These are phyloP conservation scores for Albugo candida DNA, from an alignment of 352 stramenopile species.

Conservation along the genomic window DNA sequence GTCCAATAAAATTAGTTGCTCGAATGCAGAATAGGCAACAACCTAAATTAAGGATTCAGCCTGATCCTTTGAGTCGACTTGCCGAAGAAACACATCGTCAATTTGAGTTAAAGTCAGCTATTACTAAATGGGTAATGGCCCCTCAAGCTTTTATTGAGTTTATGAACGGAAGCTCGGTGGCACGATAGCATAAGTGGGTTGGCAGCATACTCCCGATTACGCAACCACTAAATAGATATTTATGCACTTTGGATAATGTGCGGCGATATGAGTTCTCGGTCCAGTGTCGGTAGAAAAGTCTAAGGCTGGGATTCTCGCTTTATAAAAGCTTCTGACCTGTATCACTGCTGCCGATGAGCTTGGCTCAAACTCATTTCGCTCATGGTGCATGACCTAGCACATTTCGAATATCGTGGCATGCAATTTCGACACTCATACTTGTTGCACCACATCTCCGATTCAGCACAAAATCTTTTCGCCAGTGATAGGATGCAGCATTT, in stretches of 20 bases:
- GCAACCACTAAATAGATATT: slow-evolving; percentile 21
- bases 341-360: slow-evolving; percentile 3
- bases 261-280: slow-evolving; percentile 16
- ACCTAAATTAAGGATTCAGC: slow-evolving; percentile 44
- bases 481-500: slow-evolving; percentile 16
- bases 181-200: slow-evolving; percentile 50
- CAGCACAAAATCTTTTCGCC: slow-evolving; percentile 19
- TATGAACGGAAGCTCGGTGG: slow-evolving; percentile 16
- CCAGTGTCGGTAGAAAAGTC: not conserved
- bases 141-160: slow-evolving; percentile 28
- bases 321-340: not conserved
- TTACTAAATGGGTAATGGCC: slow-evolving; percentile 16
- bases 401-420: slow-evolving; percentile 19
- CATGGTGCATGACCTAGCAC: slow-evolving; percentile 20
- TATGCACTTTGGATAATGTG: slow-evolving; percentile 22
- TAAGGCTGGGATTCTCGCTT: not conserved
- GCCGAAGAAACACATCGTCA: slow-evolving; percentile 27
- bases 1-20: slow-evolving; percentile 51
- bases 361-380: slow-evolving; percentile 22
- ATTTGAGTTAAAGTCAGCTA: slow-evolving; percentile 16
- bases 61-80: slow-evolving; percentile 23
- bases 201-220: slow-evolving; percentile 22
- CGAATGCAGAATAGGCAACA: slow-evolving; percentile 52
- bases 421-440: slow-evolving; percentile 16
- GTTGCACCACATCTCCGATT: slow-evolving; percentile 44